Conservation (phyloP, 176 grass and related monocot species). For the Triticum dicoccoides region DNA sequence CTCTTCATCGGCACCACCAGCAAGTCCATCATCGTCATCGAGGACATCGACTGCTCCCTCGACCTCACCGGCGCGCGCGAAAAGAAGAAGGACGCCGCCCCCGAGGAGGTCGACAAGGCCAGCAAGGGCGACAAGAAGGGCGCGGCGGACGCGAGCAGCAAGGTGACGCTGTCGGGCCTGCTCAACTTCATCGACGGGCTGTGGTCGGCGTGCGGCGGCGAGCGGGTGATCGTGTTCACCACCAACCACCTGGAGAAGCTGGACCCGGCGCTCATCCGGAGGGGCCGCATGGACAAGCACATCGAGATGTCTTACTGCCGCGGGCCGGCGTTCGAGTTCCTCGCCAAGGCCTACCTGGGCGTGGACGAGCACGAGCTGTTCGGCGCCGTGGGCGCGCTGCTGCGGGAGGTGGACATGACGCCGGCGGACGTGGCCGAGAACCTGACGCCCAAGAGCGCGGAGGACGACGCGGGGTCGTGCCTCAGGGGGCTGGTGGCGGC, state of each 20-base stretch:
- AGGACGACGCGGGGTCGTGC: constrained; percentile 26
- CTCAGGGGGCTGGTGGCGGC: constrained; percentile 30
- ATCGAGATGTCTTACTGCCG: constrained; percentile 79
- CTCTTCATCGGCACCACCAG: constrained; percentile 56
- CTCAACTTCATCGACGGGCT: constrained; percentile 78
- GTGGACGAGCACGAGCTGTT: constrained; percentile 23
- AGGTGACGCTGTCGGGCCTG: constrained; percentile 66
- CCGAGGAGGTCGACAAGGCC: not conserved
- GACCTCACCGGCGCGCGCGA: constrained; percentile 49
- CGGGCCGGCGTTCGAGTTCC: constrained; percentile 51
- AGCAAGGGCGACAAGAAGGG: not conserved
- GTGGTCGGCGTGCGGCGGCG: constrained; percentile 59
- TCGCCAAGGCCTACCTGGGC: constrained; percentile 49
- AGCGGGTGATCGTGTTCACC: constrained; percentile 62
- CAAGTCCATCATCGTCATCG: constrained; percentile 64
- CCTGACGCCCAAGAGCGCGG: constrained; percentile 45
- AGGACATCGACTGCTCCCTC: constrained; percentile 71
- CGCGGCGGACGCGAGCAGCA: constrained; percentile 28
- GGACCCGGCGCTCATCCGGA: constrained; percentile 55
- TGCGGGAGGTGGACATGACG: constrained; percentile 53
- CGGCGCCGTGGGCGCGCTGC: not conserved
- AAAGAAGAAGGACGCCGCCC: not conserved
- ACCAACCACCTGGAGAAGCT: constrained; percentile 61
- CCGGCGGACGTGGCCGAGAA: constrained; percentile 63
- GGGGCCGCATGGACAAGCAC: constrained; percentile 73